Percentiles rank a stretch among this genome's conserved stretches.
phyloP scores from a whole-genome alignment of 2,329 filamentous ascomycete genomes.

The Neonectria coccinea region DNA sequence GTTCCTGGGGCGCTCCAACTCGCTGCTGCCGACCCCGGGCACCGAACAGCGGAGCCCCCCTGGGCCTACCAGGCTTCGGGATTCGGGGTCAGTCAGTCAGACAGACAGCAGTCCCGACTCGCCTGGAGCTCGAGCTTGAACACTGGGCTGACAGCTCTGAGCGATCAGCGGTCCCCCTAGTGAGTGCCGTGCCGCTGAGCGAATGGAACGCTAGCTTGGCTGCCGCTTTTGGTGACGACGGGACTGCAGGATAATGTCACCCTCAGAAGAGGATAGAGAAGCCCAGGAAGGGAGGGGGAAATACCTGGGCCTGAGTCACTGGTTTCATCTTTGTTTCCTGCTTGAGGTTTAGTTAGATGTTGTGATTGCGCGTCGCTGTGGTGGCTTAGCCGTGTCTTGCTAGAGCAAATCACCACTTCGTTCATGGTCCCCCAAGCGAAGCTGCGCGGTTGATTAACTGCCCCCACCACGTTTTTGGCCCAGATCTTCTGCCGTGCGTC shows the following conservation, averaged over 20 bases:
- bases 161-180: too few species aligned
- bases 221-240: constrained; percentile 23
- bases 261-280: not conserved
- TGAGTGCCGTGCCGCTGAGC: constrained; percentile 19
- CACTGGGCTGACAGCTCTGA: not conserved
- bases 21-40: not conserved
- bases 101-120: too few species aligned
- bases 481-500: constrained; percentile 5
- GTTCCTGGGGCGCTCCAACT: constrained; percentile 27
- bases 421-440: not conserved
- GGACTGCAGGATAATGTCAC: not conserved
- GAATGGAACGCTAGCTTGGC: constrained; percentile 13
- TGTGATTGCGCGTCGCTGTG: constrained; percentile 12
- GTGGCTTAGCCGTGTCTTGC: constrained; percentile 7
- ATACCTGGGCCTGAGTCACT: constrained; percentile 17
- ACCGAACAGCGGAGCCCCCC: not conserved
- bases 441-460: not conserved
- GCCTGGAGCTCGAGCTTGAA: constrained; percentile 23
- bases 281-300: not conserved
- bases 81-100: not conserved
- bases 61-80: constrained; percentile 22
- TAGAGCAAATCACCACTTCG: not conserved
- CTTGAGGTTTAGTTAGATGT: not conserved
- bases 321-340: constrained; percentile 10
- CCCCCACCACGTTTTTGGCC: constrained; percentile 5